A percentile compares a stretch with the other conserved stretches of the same genome.
phyloP scores from a whole-genome alignment of 73 alveolate species.

The Paramecium primaurelia region DNA sequence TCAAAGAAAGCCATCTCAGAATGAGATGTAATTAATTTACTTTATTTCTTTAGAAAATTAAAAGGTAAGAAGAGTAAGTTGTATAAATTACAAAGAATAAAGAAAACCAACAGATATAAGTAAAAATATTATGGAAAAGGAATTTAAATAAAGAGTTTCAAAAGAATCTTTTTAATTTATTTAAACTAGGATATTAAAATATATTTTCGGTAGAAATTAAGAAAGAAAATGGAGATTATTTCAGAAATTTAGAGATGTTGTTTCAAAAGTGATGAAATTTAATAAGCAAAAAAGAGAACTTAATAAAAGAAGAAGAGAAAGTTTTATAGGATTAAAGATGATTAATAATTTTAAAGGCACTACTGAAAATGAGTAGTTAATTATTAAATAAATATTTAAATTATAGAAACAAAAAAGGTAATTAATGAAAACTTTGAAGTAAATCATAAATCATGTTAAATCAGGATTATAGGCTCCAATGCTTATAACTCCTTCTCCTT shows the following conservation, averaged over 20 bases:
- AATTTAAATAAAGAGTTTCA: background rate
- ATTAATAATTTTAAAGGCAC: background rate
- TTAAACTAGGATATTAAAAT: background rate
- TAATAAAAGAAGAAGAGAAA: background rate
- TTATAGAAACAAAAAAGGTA: background rate
- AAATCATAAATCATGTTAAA: background rate
- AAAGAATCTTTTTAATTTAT: background rate
- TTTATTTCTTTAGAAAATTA: background rate
- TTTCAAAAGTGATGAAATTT: background rate
- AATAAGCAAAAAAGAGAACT: background rate
- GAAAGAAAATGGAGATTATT: conserved; percentile 5
- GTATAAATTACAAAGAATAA: background rate
- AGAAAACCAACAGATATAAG: background rate
- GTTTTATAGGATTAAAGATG: background rate
- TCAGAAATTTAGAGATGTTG: background rate
- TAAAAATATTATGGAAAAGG: background rate
- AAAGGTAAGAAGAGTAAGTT: conserved; percentile 14
- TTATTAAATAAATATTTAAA: background rate
- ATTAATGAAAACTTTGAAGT: background rate
- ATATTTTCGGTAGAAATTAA: background rate
- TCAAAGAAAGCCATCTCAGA: conserved; percentile 7
- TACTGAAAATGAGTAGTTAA: background rate
- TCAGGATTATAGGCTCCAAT: background rate
- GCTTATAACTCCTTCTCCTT: background rate
- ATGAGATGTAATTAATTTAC: background rate